These are phyloP conservation scores for Geotrichum australiense DNA, from an alignment of 1,139 yeast genomes.

Conservation along the genomic window DNA sequence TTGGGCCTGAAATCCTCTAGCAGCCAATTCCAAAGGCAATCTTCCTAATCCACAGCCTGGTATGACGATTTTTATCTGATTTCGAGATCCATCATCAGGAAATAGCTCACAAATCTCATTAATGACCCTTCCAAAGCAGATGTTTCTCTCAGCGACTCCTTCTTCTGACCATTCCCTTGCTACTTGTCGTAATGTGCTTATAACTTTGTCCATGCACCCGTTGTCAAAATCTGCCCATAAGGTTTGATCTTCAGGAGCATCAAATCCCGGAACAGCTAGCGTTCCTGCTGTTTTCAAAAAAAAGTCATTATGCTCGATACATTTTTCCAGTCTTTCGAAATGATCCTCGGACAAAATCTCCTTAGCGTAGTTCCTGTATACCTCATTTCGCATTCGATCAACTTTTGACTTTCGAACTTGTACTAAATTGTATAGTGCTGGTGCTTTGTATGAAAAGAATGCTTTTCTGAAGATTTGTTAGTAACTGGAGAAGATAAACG, in stretches of 20 bases:
- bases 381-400: slow-evolving; percentile 15
- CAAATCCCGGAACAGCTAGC: slow-evolving; percentile 37
- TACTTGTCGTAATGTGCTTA: slow-evolving; percentile 55
- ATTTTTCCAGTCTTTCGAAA: slow-evolving; percentile 39
- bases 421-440: slow-evolving; percentile 24
- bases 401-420: slow-evolving; percentile 25
- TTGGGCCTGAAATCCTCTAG: slow-evolving; percentile 62
- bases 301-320: slow-evolving; percentile 44
- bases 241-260: slow-evolving; percentile 37
- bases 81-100: slow-evolving; percentile 33
- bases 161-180: slow-evolving; percentile 72
- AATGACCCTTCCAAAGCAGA: slow-evolving; percentile 43
- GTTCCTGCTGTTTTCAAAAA: slow-evolving; percentile 44
- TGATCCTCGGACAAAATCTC: slow-evolving; percentile 30
- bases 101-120: slow-evolving; percentile 39
- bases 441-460: slow-evolving; percentile 23
- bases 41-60: slow-evolving; percentile 88
- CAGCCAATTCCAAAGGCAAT: slow-evolving; percentile 64
- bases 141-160: slow-evolving; percentile 48
- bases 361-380: slow-evolving; percentile 20
- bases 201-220: slow-evolving; percentile 54
- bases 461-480: slow-evolving; percentile 21
- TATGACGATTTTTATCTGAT: slow-evolving; percentile 44
- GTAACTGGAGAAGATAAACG: not conserved
- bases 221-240: slow-evolving; percentile 43